Evolutionary conservation across 805 yeast species (phyloP).

Genomic region (Yamadazyma paraphyllophila): DNA sequence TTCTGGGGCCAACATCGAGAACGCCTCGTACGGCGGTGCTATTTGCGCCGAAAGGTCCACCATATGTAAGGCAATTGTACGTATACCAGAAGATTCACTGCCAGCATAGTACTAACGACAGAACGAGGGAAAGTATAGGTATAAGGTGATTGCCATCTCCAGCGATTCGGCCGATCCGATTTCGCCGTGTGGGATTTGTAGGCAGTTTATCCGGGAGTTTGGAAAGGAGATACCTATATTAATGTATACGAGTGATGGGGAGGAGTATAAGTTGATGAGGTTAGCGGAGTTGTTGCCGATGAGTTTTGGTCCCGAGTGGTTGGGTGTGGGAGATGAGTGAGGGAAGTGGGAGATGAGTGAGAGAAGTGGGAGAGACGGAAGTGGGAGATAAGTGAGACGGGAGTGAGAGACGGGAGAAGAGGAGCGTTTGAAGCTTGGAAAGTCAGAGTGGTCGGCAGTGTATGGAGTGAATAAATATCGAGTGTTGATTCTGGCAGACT

Average conservation of each 20-base stretch:
- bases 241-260: slow-evolving; percentile 64
- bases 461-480: too few relatives aligned
- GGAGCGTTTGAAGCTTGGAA: too few relatives aligned
- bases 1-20: slow-evolving; percentile 87
- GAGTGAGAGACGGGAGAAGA: too few relatives aligned
- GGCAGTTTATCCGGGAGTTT: slow-evolving; percentile 88
- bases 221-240: slow-evolving; percentile 55
- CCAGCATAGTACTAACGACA: slow-evolving; percentile 9
- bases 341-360: background rate
- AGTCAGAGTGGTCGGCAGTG: too few relatives aligned
- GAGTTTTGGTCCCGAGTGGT: slow-evolving; percentile 77
- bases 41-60: slow-evolving; percentile 43
- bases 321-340: background rate
- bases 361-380: too few relatives aligned
- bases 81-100: slow-evolving; percentile 15
- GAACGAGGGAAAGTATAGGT: slow-evolving; percentile 11
- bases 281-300: slow-evolving; percentile 70
- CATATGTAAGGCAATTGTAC: slow-evolving; percentile 31
- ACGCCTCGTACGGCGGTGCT: slow-evolving; percentile 78
- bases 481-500: too few relatives aligned
- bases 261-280: slow-evolving; percentile 33
- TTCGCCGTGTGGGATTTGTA: slow-evolving; percentile 92
- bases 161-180: slow-evolving; percentile 41
- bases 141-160: slow-evolving; percentile 13
- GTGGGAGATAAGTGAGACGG: too few relatives aligned